Base-by-base conservation (phyloP, 305 asterid species). In the Fraxinus baroniana region DNA sequence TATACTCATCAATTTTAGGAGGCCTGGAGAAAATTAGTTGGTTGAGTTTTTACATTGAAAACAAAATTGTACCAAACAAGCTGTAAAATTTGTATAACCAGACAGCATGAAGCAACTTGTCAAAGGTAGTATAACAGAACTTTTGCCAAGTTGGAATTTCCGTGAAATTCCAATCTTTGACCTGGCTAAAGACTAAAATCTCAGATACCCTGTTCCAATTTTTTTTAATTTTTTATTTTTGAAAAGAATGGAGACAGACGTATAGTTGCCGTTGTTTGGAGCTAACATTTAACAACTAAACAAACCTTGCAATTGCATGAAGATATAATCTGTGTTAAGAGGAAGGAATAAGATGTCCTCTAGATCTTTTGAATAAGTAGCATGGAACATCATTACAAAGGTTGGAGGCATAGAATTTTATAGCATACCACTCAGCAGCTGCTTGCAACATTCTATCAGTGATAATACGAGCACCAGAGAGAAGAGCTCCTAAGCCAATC, bases 401-500 rank as follows among this genome's bases (percentile, higher is more conserved):
- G 22, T 15, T 71, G 76, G 44, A 71, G 41, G 41, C 41, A 30
- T 13, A 4, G 36, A 74, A 83, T 78, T 79, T 78, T 80, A 78
- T 68, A 83, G 41, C 86, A 84, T 93, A 94, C 99, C 99, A 91
- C 84, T 92, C 96, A 20, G 99, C 84, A 68, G 99, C 98, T 82
- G 98, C 97, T 88, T 91, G 98, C 89, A 97, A 83, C 99, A 97
- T 97, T 71, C 87, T 91, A 85, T 97, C 99, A 20, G 98, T 91
- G 80, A 97, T 97, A 73, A 90, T 85, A 78, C 93, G 98, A 83
- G 99, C 97, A 33, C 99, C 99, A 44, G 94, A 89, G 7, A 94
- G 90, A 83, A 92, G 98, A 91, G 98, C 95, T 89, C 99, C 99
- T 89, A 97, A 90, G 85, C 99, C 99, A 82, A 97, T 92, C 80